Base-by-base conservation (phyloP, 2,329 filamentous ascomycete species). In the Thermoascus crustaceus region DNA sequence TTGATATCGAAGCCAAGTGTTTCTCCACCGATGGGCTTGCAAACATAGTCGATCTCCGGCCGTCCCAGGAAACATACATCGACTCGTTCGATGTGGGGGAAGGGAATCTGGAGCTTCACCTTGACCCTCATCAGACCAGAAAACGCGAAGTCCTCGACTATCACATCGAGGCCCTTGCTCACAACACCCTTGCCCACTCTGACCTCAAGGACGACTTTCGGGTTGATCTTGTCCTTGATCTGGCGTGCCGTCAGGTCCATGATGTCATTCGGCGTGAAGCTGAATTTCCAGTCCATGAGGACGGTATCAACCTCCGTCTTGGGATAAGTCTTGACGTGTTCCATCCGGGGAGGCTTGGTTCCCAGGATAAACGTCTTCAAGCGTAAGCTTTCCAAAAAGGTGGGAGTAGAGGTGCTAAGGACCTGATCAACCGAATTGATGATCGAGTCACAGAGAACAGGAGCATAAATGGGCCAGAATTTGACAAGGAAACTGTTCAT, bases 231-330 rank as follows among this genome's bases (percentile, higher is more conserved):
- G 70, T 88, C 87, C 69, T 85, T 89, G 54, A 95, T 66, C 60
- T 98, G 91, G 41, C 82, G 78, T 2, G 81, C 71, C 2, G 91
- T 98, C 74, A 98, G 78, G 60, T 98, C 91, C 47, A 84, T 80
- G 2, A 77, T 84, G 60, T 98, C 93, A 48, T 91, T 96, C 21
- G 91, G 91, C 0, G 85, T 96, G 67, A 98, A 98, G 71, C 89
- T 96, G 64, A 98, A 98, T 54, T 94, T 94, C 91, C 91, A 98
- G 59, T 98, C 91, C 91, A 98, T 98, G 53, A 96, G 76, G 26
- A 98, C 86, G 39, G 88, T 80, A 55, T 98, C 91, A 44, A 95
- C 88, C 49, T 95, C 86, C 1, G 85, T 85, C 61, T 91, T 94
- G 39, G 89, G 89, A 51, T 98, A 95, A 0, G 91, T 94, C 71